Evolutionary conservation across 148 eudicot genomes (phyloP).

Genomic region (Agrostemma githago): DNA sequence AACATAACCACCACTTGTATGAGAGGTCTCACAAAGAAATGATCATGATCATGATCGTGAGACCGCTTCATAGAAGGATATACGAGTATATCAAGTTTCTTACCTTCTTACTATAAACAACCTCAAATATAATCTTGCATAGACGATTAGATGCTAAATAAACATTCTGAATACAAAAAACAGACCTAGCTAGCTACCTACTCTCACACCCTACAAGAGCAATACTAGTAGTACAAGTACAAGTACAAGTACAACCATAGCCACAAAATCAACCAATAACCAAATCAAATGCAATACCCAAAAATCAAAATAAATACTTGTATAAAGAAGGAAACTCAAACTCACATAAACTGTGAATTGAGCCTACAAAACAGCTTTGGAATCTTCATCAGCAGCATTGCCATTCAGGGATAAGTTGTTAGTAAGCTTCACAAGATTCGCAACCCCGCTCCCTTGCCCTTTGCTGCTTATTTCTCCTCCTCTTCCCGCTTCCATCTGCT

Average conservation of each 20-base stretch:
- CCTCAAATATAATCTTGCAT: background rate
- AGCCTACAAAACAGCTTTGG: constrained; percentile 21
- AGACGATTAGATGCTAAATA: background rate
- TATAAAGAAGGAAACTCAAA: background rate
- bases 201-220: background rate
- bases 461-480: constrained; percentile 23
- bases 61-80: no score
- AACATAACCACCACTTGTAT: no score
- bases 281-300: background rate
- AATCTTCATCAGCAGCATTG: constrained; percentile 17
- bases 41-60: no score
- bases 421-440: constrained; percentile 48
- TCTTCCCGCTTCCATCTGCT: constrained; percentile 25
- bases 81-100: no score
- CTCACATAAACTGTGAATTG: background rate
- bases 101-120: no score
- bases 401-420: constrained; percentile 48
- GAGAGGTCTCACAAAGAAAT: no score
- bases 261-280: background rate
- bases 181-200: background rate
- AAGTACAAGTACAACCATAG: background rate
- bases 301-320: background rate
- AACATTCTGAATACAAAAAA: background rate
- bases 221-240: background rate
- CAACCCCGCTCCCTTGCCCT: constrained; percentile 19